Percentiles rank a stretch among this genome's conserved stretches.
phyloP scores from a whole-genome alignment of 2,329 filamentous ascomycete species.

The Penicillium sp. region DNA sequence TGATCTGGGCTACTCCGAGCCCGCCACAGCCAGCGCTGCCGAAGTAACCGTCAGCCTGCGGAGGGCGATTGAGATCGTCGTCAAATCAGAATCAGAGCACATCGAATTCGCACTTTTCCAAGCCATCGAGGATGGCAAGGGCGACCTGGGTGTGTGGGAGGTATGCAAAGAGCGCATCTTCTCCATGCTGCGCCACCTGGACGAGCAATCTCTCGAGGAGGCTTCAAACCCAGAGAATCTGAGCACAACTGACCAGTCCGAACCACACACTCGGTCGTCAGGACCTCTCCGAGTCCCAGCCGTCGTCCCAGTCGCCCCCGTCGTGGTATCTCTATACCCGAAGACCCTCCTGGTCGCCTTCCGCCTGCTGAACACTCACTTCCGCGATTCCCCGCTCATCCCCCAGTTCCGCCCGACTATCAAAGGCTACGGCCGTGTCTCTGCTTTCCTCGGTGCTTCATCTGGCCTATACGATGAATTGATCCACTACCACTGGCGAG shows the following conservation, averaged over 20 bases:
- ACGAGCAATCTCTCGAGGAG: conserved; percentile 7
- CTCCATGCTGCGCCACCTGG: conserved; percentile 27
- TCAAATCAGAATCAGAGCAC: conserved; percentile 24
- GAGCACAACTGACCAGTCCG: neutral
- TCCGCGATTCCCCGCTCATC: conserved; percentile 35
- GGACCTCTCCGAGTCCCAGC: conserved; percentile 26
- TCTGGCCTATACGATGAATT: conserved; percentile 39
- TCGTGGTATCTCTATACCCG: conserved; percentile 35
- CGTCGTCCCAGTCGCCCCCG: conserved; percentile 23
- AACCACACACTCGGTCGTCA: neutral
- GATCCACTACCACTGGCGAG: conserved; percentile 37
- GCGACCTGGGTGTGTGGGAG: conserved; percentile 33
- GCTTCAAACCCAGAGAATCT: neutral
- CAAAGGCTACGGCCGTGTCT: conserved; percentile 34
- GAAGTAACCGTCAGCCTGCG: conserved; percentile 14
- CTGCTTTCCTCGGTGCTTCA: conserved; percentile 38
- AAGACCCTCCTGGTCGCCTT: conserved; percentile 36
- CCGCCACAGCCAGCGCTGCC: conserved; percentile 3
- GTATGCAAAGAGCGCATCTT: conserved; percentile 37
- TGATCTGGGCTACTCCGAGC: conserved; percentile 14
- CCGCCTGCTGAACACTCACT: conserved; percentile 33
- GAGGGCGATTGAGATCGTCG: conserved; percentile 22
- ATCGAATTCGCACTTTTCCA: conserved; percentile 27
- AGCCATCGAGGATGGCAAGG: conserved; percentile 22
- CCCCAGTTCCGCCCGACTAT: conserved; percentile 36